These are phyloP conservation scores for Myxozyma geophila DNA, from an alignment of 805 yeast species.

Conservation along the genomic window DNA sequence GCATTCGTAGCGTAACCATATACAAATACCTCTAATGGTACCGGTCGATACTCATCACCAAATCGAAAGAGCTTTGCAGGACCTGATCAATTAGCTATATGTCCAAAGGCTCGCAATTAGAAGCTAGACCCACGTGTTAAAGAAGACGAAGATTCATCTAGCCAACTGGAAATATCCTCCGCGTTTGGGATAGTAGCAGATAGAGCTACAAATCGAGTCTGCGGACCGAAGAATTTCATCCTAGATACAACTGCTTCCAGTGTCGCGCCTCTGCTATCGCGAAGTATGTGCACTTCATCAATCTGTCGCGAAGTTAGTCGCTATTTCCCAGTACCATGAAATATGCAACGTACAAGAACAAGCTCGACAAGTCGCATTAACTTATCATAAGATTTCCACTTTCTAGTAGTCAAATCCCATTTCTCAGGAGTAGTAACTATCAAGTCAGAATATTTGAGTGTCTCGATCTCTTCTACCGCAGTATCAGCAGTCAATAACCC, in stretches of 20 bases:
- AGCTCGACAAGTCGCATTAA: conserved; percentile 52
- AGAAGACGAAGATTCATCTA: conserved; percentile 39
- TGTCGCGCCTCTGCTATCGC: conserved; percentile 55
- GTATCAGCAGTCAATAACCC: conserved; percentile 64
- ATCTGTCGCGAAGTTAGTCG: conserved; percentile 62
- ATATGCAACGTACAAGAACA: conserved; percentile 54
- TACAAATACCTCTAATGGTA: conserved; percentile 50
- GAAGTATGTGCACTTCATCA: conserved; percentile 56
- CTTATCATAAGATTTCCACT: conserved; percentile 51
- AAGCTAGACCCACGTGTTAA: conserved; percentile 2
- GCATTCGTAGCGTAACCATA: conserved; percentile 50
- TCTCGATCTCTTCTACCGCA: conserved; percentile 51
- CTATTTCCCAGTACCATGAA: conserved; percentile 74
- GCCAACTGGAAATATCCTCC: conserved; percentile 54
- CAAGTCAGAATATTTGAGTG: conserved; percentile 54
- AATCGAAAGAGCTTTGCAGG: conserved; percentile 50
- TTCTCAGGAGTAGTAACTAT: conserved; percentile 67
- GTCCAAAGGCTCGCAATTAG: neutral
- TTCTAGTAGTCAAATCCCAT: conserved; percentile 62
- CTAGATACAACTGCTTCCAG: conserved; percentile 56
- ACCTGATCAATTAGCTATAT: neutral
- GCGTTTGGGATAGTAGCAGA: conserved; percentile 63
- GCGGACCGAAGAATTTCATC: conserved; percentile 49
- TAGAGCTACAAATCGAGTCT: conserved; percentile 52
- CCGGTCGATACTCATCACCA: conserved; percentile 57